phyloP scores from a whole-genome alignment of 495 filamentous ascomycete genomes.

The Talaromyces wortmannii region DNA sequence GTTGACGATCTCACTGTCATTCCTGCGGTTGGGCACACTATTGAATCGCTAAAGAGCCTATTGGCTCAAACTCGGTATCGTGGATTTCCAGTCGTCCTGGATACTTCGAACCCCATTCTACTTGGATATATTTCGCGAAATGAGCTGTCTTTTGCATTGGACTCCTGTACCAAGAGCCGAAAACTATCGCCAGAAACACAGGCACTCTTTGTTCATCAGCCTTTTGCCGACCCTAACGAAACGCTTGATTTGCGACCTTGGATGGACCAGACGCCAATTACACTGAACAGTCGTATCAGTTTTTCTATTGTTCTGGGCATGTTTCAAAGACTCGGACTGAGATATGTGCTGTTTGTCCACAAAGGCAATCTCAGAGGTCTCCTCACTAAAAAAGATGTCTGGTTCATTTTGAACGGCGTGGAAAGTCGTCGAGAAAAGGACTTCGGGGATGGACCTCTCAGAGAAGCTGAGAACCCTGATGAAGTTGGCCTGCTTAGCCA shows the following conservation, averaged over 20 bases:
- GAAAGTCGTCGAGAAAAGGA: constrained; percentile 47
- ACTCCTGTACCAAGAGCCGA: constrained; percentile 38
- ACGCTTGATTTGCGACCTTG: constrained; percentile 86
- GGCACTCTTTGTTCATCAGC: constrained; percentile 76
- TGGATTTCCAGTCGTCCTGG: constrained; percentile 85
- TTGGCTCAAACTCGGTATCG: constrained; percentile 71
- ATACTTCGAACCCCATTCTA: constrained; percentile 59
- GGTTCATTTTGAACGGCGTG: constrained; percentile 79
- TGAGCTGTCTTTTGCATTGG: constrained; percentile 77
- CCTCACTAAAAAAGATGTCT: constrained; percentile 97
- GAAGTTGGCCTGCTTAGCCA: constrained; percentile 41
- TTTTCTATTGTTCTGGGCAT: constrained; percentile 79
- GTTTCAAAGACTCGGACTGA: constrained; percentile 87
- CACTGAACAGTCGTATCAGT: constrained; percentile 64
- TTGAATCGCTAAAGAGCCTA: constrained; percentile 62
- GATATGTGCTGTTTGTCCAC: constrained; percentile 84
- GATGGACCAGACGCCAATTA: constrained; percentile 98
- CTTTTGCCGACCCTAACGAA: constrained; percentile 67
- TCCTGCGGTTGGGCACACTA: constrained; percentile 77
- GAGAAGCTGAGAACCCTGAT: constrained; percentile 36
- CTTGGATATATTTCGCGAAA: constrained; percentile 92
- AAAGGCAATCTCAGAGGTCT: constrained; percentile 76
- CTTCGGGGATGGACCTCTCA: constrained; percentile 24
- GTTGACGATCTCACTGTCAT: constrained; percentile 86
- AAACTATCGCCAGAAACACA: constrained; percentile 64